A percentile compares a stretch with the other conserved stretches of the same genome.
Evolutionary conservation across 1,284 basidiomycete species (phyloP).

Genomic region (Afroboletus lepidellus): DNA sequence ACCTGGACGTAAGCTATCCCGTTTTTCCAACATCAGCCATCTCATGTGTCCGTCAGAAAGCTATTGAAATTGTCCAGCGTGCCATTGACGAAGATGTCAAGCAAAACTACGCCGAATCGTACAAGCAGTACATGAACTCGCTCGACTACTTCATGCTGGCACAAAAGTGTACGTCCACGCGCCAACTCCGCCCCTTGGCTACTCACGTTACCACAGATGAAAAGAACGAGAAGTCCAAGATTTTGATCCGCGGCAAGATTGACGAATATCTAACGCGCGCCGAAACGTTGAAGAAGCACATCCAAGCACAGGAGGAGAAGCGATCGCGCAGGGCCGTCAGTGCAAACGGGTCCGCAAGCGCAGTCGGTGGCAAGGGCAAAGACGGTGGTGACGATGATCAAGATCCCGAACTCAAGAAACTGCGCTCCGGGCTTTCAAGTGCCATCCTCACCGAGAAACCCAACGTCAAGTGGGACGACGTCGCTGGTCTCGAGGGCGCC

Average conservation of each 20-base stretch:
- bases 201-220: conserved; percentile 60
- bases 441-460: conserved; percentile 95
- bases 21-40: background rate
- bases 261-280: conserved; percentile 92
- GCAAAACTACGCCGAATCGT: conserved; percentile 92
- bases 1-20: conserved; percentile 27
- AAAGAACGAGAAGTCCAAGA: conserved; percentile 93
- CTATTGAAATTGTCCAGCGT: conserved; percentile 91
- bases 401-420: conserved; percentile 94
- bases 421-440: conserved; percentile 82
- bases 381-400: conserved; percentile 72
- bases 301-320: conserved; percentile 67
- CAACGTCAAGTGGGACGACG: conserved; percentile 97
- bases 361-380: conserved; percentile 67
- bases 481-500: conserved; percentile 91
- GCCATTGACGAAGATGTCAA: conserved; percentile 96
- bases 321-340: conserved; percentile 75
- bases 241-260: conserved; percentile 87
- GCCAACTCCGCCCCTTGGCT: conserved; percentile 33
- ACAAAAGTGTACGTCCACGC: conserved; percentile 48
- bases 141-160: conserved; percentile 99
- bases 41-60: conserved; percentile 60
- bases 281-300: conserved; percentile 88
- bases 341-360: conserved; percentile 65
- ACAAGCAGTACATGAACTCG: conserved; percentile 92